Evolutionary conservation across 2,329 filamentous ascomycete species (phyloP), one percentile per base, ranked within the genome.

Genomic region (Dryadomyces quercus-mongolicae): DNA sequence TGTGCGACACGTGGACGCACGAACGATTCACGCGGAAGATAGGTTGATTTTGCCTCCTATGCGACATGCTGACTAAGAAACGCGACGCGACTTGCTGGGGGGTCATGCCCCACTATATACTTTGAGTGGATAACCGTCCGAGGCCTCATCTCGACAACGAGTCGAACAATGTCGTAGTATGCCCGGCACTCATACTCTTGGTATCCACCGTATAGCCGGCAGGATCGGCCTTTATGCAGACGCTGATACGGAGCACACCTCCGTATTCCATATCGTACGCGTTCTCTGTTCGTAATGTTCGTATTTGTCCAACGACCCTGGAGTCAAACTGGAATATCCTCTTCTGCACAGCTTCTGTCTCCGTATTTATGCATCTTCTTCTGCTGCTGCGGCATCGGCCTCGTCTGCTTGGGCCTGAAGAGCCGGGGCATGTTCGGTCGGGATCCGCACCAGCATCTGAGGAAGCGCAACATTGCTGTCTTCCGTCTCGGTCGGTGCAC

Each of bases 361-460:
- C 46, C 22, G 25, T 49, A 12, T 15, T 45, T 15, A 49, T 10
- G 15, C 34, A 1, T 16, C 52, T 5, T 54, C 54, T 47, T 58
- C 66, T 15, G 68, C 68, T 45, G 71, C 72, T n/a, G 68, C 70
- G 40, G 73, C 75, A 55, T 74, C 69, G 3, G 69, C 73, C 4
- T 70, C 75, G 43, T 82, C 79, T 15, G 78, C 73, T 50, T 82
- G 79, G 20, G 79, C 80, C 59, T 84, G 81, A 7, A 85, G 66
- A 22, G 79, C 71, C 25, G 81, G 81, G 13, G 81, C 82, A 68
- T 91, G 86, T 60, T 92, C 85, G 16, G 87, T 90, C 1, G 88
- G 88, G 60, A 93, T 92, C 59, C 88, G 81, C 40, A 94, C 88
- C 16, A 94, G 75, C 18, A 88, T 92, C 65, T 92, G 86, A 1